Base-by-base conservation (phyloP, 2,329 filamentous ascomycete species). In the Leptoxyphium fumago region DNA sequence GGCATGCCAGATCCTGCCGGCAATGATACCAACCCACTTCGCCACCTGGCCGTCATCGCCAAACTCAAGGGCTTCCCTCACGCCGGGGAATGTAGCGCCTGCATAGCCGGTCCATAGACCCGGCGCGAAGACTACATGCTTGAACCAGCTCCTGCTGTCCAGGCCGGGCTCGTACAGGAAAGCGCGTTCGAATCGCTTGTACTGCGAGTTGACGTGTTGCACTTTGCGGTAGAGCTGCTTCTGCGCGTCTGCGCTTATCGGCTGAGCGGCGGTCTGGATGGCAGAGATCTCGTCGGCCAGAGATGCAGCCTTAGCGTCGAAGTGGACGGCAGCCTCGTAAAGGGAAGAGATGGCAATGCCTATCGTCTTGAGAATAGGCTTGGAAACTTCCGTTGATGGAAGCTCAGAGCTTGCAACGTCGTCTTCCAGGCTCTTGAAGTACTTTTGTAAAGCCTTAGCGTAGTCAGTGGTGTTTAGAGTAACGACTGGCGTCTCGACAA, bases 41-140 rank as follows among this genome's bases (percentile, higher is more conserved):
- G 52, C 48, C 8, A 65, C 55, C 5, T 48, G 52, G 8, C 42
- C 54, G 57, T 74, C 65, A 44, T 62, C 57, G 9, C 55, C 52
- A 29, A 52, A 70, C 26, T 78, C 73, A 40, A 81, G 64, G 42
- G 70, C 73, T 58, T 81, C 77, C 5, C 78, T 72, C n/a, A 81
- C 61, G 1, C 77, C 75, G 1, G 78, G 77, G 52, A 75, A 81
- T 8, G 77, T 78, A 3, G 73, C 77, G 2, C 87, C 88, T 0
- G 86, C 70, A 62, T 95, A 95, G 0, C 88, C 88, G 0, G 86
- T 94, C 86, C 87, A 94, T 40, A 89, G 61, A 0, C 88, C 88
- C 0, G 88, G 88, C 1, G 88, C 88, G 63, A 40, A 95, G 1
- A 95, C 82, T 2, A 94, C 82, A 56, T 95, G 89, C 67, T 95